Conservation (phyloP, 2,329 filamentous ascomycete species). For the Chaetomium sp. region DNA sequence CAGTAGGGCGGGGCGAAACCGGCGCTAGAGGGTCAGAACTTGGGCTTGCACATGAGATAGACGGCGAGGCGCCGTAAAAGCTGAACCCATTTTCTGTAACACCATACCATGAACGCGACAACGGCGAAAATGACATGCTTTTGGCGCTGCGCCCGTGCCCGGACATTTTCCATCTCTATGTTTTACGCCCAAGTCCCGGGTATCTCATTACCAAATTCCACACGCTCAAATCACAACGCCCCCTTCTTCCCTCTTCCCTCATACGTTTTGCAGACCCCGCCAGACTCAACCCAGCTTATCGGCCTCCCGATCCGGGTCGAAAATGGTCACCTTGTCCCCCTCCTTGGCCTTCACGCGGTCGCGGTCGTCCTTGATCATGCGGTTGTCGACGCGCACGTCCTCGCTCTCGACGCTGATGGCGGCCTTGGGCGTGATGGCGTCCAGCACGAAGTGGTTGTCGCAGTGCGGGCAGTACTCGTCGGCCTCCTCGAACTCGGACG, state of each 20-base stretch:
- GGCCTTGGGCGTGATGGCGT: constrained; percentile 81
- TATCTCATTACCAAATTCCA: constrained; percentile 11
- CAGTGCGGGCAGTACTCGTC: constrained; percentile 99
- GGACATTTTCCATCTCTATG: neutral
- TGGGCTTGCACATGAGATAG: neutral
- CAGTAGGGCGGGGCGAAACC: constrained; percentile 14
- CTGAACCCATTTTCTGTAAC: constrained; percentile 8
- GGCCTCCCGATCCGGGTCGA: constrained; percentile 73
- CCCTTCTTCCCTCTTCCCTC: constrained; percentile 10
- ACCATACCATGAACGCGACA: constrained; percentile 13
- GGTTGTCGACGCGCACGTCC: constrained; percentile 79
- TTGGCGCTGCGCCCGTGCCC: neutral
- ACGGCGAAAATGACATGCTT: constrained; percentile 4
- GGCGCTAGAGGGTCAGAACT: constrained; percentile 5
- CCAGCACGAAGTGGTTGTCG: constrained; percentile 96
- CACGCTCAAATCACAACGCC: constrained; percentile 16
- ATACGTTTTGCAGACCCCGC: neutral
- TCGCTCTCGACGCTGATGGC: constrained; percentile 87
- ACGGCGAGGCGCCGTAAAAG: neutral
- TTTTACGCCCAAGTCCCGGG: constrained; percentile 14
- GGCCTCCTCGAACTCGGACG: constrained; percentile 87
- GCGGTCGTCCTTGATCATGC: constrained; percentile 92
- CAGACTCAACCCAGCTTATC: constrained; percentile 76
- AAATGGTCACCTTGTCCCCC: constrained; percentile 62
- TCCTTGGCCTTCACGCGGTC: constrained; percentile 60